Conservation (phyloP, 257 asterid species). For the Nicotiana benthamiana region DNA sequence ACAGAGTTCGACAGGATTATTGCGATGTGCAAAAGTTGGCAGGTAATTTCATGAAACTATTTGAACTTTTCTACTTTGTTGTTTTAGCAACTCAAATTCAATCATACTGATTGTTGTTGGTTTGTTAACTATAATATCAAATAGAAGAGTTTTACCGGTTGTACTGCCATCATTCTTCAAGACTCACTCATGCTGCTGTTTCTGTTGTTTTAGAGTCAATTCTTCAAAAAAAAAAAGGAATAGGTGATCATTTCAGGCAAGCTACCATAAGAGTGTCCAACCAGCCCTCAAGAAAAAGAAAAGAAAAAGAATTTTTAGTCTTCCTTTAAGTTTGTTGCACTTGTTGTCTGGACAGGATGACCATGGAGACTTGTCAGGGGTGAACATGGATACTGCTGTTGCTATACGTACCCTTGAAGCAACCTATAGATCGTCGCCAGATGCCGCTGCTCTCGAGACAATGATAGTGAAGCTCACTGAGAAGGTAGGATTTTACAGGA, state of each 20-base stretch:
- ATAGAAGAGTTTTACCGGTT: neutral
- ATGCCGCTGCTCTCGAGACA: conserved; percentile 87
- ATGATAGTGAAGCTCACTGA: conserved; percentile 79
- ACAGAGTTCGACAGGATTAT: conserved; percentile 95
- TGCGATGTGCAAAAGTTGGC: conserved; percentile 99
- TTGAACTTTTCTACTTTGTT: neutral
- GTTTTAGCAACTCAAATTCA: neutral
- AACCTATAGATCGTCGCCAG: conserved; percentile 81
- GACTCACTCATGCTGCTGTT: neutral
- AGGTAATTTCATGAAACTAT: conserved; percentile 39
- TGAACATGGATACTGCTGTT: conserved; percentile 99
- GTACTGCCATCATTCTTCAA: no score
- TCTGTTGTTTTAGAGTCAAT: conserved; percentile 2
- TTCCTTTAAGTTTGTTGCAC: neutral
- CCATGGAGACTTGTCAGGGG: conserved; percentile 85
- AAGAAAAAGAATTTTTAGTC: neutral
- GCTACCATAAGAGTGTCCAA: neutral
- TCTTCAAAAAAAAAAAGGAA: neutral
- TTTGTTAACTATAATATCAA: neutral
- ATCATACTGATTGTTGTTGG: neutral
- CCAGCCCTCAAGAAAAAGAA: neutral
- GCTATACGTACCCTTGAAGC: conserved; percentile 99
- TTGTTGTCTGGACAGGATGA: conserved; percentile 65
- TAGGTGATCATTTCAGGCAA: neutral
- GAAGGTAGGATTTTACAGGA: conserved; percentile 40